Percentiles rank a stretch among this genome's conserved stretches.
phyloP scores from a whole-genome alignment of 2,329 filamentous ascomycete species.

The Paraphaeosphaeria sporulosa region DNA sequence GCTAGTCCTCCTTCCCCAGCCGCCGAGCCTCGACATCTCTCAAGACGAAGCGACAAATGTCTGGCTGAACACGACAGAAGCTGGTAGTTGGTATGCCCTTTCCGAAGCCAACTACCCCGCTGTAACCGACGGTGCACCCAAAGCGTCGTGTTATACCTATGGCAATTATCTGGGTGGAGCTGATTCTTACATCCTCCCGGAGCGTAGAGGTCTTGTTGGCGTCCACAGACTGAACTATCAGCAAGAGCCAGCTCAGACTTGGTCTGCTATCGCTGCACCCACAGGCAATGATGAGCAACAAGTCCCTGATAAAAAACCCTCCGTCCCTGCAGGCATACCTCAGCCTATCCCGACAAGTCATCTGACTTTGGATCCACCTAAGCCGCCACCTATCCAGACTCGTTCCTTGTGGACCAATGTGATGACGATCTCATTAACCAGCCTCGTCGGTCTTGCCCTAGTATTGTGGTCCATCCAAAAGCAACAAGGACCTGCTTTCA shows the following conservation, averaged over 20 bases:
- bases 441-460: constrained; percentile 21
- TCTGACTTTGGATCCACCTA: constrained; percentile 31
- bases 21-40: constrained; percentile 66
- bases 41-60: constrained; percentile 58
- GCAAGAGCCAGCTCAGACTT: constrained; percentile 27
- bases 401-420: background rate
- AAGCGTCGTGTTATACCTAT: constrained; percentile 63
- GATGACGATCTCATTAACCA: constrained; percentile 20
- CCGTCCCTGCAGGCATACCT: constrained; percentile 18
- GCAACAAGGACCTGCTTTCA: constrained; percentile 21
- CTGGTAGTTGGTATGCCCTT: constrained; percentile 93
- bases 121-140: constrained; percentile 73
- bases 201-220: constrained; percentile 48
- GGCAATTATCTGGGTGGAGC: constrained; percentile 37
- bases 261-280: constrained; percentile 37
- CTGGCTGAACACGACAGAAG: constrained; percentile 85
- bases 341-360: constrained; percentile 13
- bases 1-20: constrained; percentile 86
- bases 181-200: constrained; percentile 36
- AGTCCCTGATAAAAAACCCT: constrained; percentile 26
- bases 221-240: constrained; percentile 47
- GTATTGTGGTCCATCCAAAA: constrained; percentile 23
- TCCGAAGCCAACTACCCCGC: constrained; percentile 87
- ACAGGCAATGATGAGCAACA: constrained; percentile 27
- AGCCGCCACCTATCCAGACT: background rate